These are phyloP conservation scores for Periconia sp. DNA, from an alignment of 2,329 filamentous ascomycete genomes.

Conservation along the genomic window DNA sequence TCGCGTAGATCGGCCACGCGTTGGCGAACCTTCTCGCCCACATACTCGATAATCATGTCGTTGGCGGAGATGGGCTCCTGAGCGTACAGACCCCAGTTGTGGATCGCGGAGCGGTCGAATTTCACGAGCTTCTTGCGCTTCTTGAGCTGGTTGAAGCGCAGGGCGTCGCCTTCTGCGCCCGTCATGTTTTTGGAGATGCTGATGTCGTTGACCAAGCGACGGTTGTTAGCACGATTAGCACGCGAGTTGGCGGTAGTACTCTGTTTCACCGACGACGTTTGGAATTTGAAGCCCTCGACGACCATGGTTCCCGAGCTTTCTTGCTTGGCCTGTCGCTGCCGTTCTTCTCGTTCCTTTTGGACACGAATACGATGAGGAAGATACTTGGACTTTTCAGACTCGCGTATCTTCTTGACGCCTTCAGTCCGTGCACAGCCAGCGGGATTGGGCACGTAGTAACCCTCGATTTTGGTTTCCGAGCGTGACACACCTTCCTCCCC, in stretches of 20 bases:
- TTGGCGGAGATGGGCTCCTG: constrained; percentile 97
- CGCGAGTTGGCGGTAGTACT: constrained; percentile 87
- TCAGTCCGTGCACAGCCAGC: constrained; percentile 90
- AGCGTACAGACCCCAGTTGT: constrained; percentile 97
- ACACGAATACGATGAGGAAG: constrained; percentile 97
- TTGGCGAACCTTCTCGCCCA: constrained; percentile 95
- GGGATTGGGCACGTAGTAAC: constrained; percentile 80
- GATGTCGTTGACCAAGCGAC: constrained; percentile 89
- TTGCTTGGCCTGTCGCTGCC: constrained; percentile 74
- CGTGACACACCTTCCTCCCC: constrained; percentile 58
- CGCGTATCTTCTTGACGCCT: constrained; percentile 91
- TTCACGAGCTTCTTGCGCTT: constrained; percentile 99
- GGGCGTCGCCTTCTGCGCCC: constrained; percentile 77
- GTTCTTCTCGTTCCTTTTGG: constrained; percentile 85
- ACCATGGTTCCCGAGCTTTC: constrained; percentile 49
- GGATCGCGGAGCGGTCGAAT: constrained; percentile 95
- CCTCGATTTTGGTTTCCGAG: constrained; percentile 58
- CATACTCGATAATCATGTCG: constrained; percentile 99
- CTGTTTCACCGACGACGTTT: constrained; percentile 70
- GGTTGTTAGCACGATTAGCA: constrained; percentile 93
- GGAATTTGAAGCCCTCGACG: constrained; percentile 58
- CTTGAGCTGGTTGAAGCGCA: constrained; percentile 98
- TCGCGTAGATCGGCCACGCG: constrained; percentile 97
- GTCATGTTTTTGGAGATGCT: constrained; percentile 83
- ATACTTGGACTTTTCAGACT: constrained; percentile 97